Evolutionary conservation across 371 early-diverging fungal genomes (phyloP).

Genomic region (Mortierella sp.): DNA sequence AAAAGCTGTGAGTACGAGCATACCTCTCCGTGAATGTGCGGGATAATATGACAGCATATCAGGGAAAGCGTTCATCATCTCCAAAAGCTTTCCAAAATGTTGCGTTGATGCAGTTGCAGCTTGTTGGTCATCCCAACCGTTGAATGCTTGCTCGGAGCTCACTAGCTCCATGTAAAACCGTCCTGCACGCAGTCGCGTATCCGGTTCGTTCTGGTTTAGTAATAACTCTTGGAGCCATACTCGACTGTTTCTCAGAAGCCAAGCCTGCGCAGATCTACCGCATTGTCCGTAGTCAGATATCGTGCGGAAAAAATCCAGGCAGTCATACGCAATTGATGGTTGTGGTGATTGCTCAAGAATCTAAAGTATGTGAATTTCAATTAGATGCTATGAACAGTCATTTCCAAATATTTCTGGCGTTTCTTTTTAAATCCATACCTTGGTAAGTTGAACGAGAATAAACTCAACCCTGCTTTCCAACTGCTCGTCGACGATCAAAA

Average conservation of each 20-base stretch:
- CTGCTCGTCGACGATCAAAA: constrained; percentile 28
- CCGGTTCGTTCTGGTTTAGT: constrained; percentile 33
- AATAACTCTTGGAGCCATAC: constrained; percentile 48
- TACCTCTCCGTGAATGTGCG: constrained; percentile 32
- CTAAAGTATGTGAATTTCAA: constrained; percentile 12
- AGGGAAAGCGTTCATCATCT: constrained; percentile 27
- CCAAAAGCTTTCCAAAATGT: constrained; percentile 41
- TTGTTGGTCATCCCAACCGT: constrained; percentile 47
- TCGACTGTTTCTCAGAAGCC: constrained; percentile 30
- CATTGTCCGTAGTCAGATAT: constrained; percentile 50
- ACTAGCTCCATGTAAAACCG: constrained; percentile 49
- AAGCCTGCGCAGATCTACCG: constrained; percentile 40
- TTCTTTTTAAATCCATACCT: constrained; percentile 16
- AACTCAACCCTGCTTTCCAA: constrained; percentile 28
- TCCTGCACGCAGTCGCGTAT: constrained; percentile 40
- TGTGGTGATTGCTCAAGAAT: constrained; percentile 42
- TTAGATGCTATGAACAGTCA: neutral
- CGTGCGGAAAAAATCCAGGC: constrained; percentile 48
- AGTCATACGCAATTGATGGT: constrained; percentile 39
- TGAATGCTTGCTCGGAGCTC: constrained; percentile 51
- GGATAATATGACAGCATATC: constrained; percentile 31
- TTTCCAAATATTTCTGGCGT: neutral
- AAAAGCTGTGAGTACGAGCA: neutral
- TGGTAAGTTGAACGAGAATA: constrained; percentile 34
- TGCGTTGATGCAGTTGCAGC: constrained; percentile 23